Conservation (phyloP, 129 eudicot genomes). For the Kitagawia praeruptora region DNA sequence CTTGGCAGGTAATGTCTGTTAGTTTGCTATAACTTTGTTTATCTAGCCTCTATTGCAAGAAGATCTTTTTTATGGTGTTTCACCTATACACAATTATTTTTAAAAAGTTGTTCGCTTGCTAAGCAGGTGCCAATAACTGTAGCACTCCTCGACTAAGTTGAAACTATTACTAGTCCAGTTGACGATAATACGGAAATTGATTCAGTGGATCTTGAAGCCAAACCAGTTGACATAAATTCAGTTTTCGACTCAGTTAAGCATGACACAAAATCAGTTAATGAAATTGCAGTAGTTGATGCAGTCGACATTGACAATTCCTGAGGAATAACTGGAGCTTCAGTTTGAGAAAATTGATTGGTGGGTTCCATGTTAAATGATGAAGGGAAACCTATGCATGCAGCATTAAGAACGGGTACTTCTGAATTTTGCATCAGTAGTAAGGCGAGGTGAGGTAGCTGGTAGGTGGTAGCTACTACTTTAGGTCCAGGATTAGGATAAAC, state of each 20-base stretch:
- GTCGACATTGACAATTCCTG: background rate
- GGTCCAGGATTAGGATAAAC: conserved; percentile 10
- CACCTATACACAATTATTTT: conserved; percentile 50
- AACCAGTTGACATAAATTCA: background rate
- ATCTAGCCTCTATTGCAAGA: conserved; percentile 14
- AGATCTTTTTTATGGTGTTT: conserved; percentile 30
- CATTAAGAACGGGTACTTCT: background rate
- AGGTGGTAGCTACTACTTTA: background rate
- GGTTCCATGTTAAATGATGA: background rate
- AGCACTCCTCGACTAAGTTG: background rate
- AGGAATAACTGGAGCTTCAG: background rate
- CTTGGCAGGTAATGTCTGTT: conserved; percentile 24
- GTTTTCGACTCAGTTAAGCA: background rate
- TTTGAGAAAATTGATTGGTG: background rate
- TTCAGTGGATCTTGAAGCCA: background rate
- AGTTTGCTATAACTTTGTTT: conserved; percentile 21
- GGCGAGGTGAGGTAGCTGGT: background rate
- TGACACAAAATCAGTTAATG: background rate
- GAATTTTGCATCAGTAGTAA: conserved; percentile 6
- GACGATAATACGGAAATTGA: background rate
- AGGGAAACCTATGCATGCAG: conserved; percentile 4
- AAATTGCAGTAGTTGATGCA: conserved; percentile 7
- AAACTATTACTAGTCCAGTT: background rate
- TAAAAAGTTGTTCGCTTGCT: conserved; percentile 72
- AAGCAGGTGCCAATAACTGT: conserved; percentile 54